phyloP scores from a whole-genome alignment of 202 grass and related monocot species.

The Zizania palustris region DNA sequence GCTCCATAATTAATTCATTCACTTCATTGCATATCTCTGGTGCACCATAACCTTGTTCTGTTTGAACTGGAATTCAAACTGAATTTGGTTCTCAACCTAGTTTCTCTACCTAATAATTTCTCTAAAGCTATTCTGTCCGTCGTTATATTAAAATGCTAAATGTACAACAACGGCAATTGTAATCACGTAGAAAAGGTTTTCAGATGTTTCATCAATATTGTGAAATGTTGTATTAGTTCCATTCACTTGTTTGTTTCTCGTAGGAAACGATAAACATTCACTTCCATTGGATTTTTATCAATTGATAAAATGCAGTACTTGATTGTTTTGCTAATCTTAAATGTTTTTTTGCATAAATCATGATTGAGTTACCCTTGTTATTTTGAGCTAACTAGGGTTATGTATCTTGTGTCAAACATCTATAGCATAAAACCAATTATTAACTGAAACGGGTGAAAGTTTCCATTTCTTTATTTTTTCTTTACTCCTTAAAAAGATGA shows the following conservation, averaged over 20 bases:
- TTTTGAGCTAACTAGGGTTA: neutral
- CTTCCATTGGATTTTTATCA: neutral
- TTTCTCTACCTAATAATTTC: neutral
- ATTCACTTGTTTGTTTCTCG: neutral
- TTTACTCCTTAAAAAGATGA: neutral
- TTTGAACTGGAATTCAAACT: neutral
- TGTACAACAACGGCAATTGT: neutral
- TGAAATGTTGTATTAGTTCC: neutral
- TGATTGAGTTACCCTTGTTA: neutral
- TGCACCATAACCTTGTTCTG: neutral
- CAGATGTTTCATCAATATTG: neutral
- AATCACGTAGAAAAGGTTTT: neutral
- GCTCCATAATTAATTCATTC: neutral
- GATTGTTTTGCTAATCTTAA: constrained; percentile 8
- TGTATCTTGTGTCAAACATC: neutral
- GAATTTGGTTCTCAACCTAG: constrained; percentile 3
- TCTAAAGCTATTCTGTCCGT: constrained; percentile 1
- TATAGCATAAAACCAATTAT: neutral
- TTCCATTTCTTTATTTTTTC: neutral
- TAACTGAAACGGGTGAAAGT: neutral
- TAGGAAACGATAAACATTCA: neutral
- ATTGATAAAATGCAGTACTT: neutral
- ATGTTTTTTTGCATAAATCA: neutral
- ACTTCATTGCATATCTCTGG: neutral
- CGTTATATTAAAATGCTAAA: neutral